Base-by-base conservation (phyloP, 2,329 filamentous ascomycete genomes). In the Fusarium sp. region DNA sequence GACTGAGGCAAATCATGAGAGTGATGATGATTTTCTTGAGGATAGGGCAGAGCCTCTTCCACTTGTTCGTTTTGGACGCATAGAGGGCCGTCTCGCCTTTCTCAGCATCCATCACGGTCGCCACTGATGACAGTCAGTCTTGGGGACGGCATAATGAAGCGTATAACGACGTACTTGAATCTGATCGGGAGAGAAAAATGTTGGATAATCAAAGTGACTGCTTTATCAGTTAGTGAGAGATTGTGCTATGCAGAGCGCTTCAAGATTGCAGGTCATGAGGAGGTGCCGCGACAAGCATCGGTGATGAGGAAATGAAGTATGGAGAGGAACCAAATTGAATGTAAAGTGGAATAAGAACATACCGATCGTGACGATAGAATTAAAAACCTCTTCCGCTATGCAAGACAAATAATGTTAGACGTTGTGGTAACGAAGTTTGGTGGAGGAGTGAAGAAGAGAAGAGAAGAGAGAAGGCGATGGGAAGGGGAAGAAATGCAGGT, bases 61-160 rank as follows among this genome's bases (percentile, higher is more conserved):
- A 11, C 45, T 71, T 71, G 41, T 49, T 18, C 58, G 42, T 41
- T 49, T 61, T 58, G 42, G 56, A 52, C 32, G 53, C 46, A 42
- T 53, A 48, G 34, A 61, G 60, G 37, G 41, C 22, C 48, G 61
- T 51, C 46, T 69, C 58, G 46, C 65, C 74, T 46, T 74, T 73
- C 48, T 77, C 77, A 41, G 63, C 48, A 57, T 77, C 76, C 62
- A 74, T 76, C 69, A 75, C 73, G 34, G 61, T 65, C 46, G 75
- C 65, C 74, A 78, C 77, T 79, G 25, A 24, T 11, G 20, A 41
- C 12, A 47, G 48, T 78, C 54, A 77, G 69, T 55, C 24, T 29
- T 27, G n/a, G n/a, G 11, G 41, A 9, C 24, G 18, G 30, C 47
- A 29, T 22, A 30, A 32, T 18, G 18, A 45, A 40, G 34, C 45